phyloP scores from a whole-genome alignment of 1,284 basidiomycete species.

The Pulveroboletus ridleyi region DNA sequence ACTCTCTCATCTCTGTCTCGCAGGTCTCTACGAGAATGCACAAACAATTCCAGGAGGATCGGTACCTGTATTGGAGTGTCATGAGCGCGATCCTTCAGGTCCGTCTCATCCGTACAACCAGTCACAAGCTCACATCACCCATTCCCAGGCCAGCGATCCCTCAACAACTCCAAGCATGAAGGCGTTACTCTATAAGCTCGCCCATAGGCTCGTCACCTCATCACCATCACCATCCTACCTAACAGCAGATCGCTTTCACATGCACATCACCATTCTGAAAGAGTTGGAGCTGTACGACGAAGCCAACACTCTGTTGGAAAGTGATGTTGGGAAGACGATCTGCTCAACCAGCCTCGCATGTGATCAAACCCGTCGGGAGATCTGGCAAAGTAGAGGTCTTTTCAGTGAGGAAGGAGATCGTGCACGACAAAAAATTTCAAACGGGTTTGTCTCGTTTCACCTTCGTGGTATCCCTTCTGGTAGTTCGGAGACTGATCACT shows the following conservation, averaged over 20 bases:
- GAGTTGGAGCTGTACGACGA: slow-evolving; percentile 74
- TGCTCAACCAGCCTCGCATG: slow-evolving; percentile 77
- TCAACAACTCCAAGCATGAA: slow-evolving; percentile 66
- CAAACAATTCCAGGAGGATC: slow-evolving; percentile 79
- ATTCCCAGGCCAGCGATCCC: slow-evolving; percentile 64
- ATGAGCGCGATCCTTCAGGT: slow-evolving; percentile 85
- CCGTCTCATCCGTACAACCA: slow-evolving; percentile 12
- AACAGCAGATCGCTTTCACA: slow-evolving; percentile 77
- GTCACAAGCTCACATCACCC: slow-evolving; percentile 22
- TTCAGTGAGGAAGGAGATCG: slow-evolving; percentile 63
- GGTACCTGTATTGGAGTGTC: slow-evolving; percentile 86
- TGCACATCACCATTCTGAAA: slow-evolving; percentile 75
- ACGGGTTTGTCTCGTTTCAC: slow-evolving; percentile 50
- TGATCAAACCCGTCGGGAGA: slow-evolving; percentile 76
- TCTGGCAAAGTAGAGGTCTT: slow-evolving; percentile 62
- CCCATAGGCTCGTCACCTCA: slow-evolving; percentile 68
- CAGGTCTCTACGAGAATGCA: slow-evolving; percentile 80
- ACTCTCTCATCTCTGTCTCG: slow-evolving; percentile 1
- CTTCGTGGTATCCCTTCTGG: neutral
- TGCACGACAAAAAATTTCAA: slow-evolving; percentile 60
- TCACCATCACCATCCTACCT: slow-evolving; percentile 66
- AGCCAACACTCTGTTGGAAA: slow-evolving; percentile 72
- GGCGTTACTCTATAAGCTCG: slow-evolving; percentile 72
- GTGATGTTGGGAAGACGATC: slow-evolving; percentile 67
- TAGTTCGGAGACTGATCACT: slow-evolving; percentile 19